Evolutionary conservation across 208 protist species (phyloP), one percentile per base, ranked within the genome.

Genomic region (Polymyxa betae): DNA sequence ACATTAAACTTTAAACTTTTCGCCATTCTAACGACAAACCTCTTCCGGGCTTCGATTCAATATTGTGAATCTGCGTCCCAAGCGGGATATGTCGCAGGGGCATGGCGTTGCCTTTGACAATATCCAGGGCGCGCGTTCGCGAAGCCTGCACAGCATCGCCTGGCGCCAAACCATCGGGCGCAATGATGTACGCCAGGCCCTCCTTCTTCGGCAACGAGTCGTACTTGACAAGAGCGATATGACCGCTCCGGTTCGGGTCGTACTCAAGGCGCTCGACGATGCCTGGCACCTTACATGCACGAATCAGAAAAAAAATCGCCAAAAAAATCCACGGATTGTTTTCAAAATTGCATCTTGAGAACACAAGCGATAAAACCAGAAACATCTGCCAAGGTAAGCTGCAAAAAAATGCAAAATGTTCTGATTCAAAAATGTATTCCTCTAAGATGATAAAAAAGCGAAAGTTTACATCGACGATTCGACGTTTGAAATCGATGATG

Each of bases 401-500:
- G n/a, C n/a, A n/a, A n/a, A n/a, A n/a, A n/a, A n/a, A n/a, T n/a
- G n/a, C n/a, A n/a, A n/a, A n/a, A n/a, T n/a, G n/a, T n/a, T n/a
- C n/a, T n/a, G n/a, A n/a, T n/a, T n/a, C n/a, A n/a, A n/a, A n/a
- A n/a, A n/a, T n/a, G n/a, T n/a, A n/a, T n/a, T n/a, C 43, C n/a
- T n/a, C 29, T 12, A 12, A 41, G 46, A 90, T n/a, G n/a, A n/a
- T n/a, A n/a, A n/a, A n/a, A n/a, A n/a, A n/a, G n/a, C 10, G 35
- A 66, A 41, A 66, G 43, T 46, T 66, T 64, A 82, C 45, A 45
- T 89, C 38, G 40, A 89, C n/a, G 45, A 60, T 88, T 12, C 40
- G 38, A 0, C 91, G 88, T 60, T 82, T 91, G 91, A 92, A 92
- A 49, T 92, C 91, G 35, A 92, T 92, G 29, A 92, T 90, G 20